A percentile compares a stretch with the other conserved stretches of the same genome.
These are phyloP conservation scores for Ogataea ganodermae DNA, from an alignment of 805 yeast genomes.

Conservation along the genomic window DNA sequence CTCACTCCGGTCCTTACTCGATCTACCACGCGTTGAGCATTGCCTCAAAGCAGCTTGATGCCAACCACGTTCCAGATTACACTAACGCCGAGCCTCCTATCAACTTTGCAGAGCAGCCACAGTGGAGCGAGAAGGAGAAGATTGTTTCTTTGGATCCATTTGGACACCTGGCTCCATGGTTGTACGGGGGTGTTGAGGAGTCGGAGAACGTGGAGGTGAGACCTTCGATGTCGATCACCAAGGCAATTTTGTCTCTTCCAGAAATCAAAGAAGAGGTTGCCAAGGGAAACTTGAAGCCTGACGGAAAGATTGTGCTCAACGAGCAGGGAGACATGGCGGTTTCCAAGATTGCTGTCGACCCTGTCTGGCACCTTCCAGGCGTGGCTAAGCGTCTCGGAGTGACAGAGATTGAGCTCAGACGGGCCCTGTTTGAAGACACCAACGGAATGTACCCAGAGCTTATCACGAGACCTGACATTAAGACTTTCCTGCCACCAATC, in stretches of 20 bases:
- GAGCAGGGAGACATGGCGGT: conserved; percentile 61
- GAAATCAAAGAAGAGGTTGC: conserved; percentile 60
- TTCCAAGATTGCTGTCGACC: conserved; percentile 67
- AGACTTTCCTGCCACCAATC: conserved; percentile 67
- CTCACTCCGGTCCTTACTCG: conserved; percentile 64
- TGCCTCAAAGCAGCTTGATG: conserved; percentile 57
- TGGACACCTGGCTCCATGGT: conserved; percentile 67
- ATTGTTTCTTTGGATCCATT: conserved; percentile 68
- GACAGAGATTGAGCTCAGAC: conserved; percentile 55
- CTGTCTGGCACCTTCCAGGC: conserved; percentile 72
- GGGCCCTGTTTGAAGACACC: conserved; percentile 65
- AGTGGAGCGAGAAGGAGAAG: conserved; percentile 57
- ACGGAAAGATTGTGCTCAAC: conserved; percentile 62
- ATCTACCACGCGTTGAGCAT: conserved; percentile 67
- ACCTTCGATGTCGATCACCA: conserved; percentile 68
- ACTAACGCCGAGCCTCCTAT: conserved; percentile 66
- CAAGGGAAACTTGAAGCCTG: conserved; percentile 54
- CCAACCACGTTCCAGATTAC: conserved; percentile 56
- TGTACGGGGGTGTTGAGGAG: conserved; percentile 46
- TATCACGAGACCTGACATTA: conserved; percentile 66
- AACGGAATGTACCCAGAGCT: conserved; percentile 73
- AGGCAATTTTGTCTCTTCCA: conserved; percentile 61
- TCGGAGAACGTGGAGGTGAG: conserved; percentile 55
- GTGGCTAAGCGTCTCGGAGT: conserved; percentile 64
- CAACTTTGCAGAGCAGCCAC: conserved; percentile 52